Base-by-base conservation (phyloP, 129 eudicot genomes). In the Flaveria brownii region DNA sequence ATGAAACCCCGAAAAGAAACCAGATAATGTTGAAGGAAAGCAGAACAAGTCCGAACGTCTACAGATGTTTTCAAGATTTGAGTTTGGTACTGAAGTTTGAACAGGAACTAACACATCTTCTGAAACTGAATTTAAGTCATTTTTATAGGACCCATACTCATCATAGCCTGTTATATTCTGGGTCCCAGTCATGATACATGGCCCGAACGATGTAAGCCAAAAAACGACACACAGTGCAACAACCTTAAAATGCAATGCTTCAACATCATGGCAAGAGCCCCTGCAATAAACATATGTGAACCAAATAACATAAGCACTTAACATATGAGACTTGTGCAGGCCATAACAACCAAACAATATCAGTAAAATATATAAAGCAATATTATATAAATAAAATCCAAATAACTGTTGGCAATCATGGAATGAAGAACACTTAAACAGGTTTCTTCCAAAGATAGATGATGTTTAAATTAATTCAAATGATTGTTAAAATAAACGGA, bases 21-120 rank as follows among this genome's bases (percentile, higher is more conserved):
- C 90, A 67, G 84, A 82, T 22, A 89, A 81, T 7, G 94, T 87
- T 26, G 99, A 91, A 57, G 93, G 96, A 78, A 89, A 87, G 84
- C 96, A 87, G 78, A 86, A 89, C 77, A 80, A 59, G 67, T 89
- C 81, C 8, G 91, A 78, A 57, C 74, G 73, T 13, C 69, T 81
- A 76, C 93, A 89, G 14, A 85, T 60, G 78, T 75, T 81, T 28
- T 86, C 96, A 73, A 85, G 70, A 74, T 60, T 80, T 22, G 60
- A 61, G 14, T 43, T 68, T 42, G 80, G 73, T 30, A 82, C 63
- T 12, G 68, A 62, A 59, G 49, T 63, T 57, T 49, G 75, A 25
- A 78, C 72, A 46, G 57, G 84, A 61, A 77, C 82, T 43, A 74
- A 68, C 2, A 62, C 87, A 75, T 83, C 86, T 16, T 39, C 84